Percentiles rank a stretch among this genome's conserved stretches.
phyloP scores from a whole-genome alignment of 2,329 filamentous ascomycete genomes.

The Dothistroma septosporum region DNA sequence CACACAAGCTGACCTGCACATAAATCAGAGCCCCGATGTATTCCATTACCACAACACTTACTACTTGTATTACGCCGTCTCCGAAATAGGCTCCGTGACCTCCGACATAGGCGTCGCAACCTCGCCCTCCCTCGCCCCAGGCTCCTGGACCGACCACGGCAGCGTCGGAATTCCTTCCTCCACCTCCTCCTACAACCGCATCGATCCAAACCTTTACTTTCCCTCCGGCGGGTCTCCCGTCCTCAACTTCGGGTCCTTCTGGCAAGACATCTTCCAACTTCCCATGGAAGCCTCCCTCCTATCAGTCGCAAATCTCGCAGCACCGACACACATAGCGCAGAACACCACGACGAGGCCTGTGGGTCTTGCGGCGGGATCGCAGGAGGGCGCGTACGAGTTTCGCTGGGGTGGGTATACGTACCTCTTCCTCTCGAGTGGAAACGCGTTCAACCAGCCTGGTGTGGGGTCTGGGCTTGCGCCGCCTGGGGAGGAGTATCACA shows the following conservation, averaged over 20 bases:
- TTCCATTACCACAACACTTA: slow-evolving; percentile 54
- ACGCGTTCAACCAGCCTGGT: slow-evolving; percentile 33
- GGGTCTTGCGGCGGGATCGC: slow-evolving; percentile 40
- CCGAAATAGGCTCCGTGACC: slow-evolving; percentile 55
- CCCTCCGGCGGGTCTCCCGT: slow-evolving; percentile 39
- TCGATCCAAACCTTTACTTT: slow-evolving; percentile 48
- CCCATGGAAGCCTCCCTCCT: slow-evolving; percentile 38
- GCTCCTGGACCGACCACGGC: slow-evolving; percentile 59
- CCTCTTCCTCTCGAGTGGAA: slow-evolving; percentile 43
- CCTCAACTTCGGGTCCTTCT: slow-evolving; percentile 54
- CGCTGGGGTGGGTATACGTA: slow-evolving; percentile 58
- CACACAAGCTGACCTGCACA: no score
- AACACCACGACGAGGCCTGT: slow-evolving; percentile 42
- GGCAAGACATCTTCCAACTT: slow-evolving; percentile 60
- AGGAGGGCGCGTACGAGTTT: slow-evolving; percentile 57
- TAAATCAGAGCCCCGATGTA: slow-evolving; percentile 50
- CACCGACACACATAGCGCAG: slow-evolving; percentile 50
- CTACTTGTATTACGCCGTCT: slow-evolving; percentile 62
- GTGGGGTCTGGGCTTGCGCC: slow-evolving; percentile 33
- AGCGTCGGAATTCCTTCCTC: slow-evolving; percentile 51
- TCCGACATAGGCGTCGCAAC: slow-evolving; percentile 60
- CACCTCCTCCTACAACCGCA: slow-evolving; percentile 42
- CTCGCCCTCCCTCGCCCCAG: slow-evolving; percentile 47
- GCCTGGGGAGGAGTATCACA: slow-evolving; percentile 58
- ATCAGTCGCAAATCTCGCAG: slow-evolving; percentile 15